Base-by-base conservation (phyloP, 225 moss, liverwort and hornwort species). In the Anthoceros angustus region DNA sequence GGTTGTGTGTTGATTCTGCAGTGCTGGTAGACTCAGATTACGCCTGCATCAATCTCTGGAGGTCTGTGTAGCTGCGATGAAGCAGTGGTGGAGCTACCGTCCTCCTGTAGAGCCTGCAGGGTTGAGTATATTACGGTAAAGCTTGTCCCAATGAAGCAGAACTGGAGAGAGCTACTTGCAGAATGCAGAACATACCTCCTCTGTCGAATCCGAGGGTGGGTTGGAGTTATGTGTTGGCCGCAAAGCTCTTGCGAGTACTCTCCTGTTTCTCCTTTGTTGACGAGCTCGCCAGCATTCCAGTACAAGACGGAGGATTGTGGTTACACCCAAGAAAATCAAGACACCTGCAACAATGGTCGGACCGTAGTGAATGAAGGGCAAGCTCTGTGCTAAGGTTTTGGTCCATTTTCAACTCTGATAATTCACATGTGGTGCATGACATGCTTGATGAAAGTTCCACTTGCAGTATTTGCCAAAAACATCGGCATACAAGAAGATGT, bases 241-340 rank as follows among this genome's bases (percentile, higher is more conserved):
- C 45, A 46, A 16, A 4, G 32, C 32, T 32, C 32, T 32, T 32
- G 32, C 32, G 2, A 32, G 32, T 32, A 32, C 32, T 4, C 32
- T 32, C 32, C 32, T 84, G 40, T 78, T 86, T 15, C 83, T 80
- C 71, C 69, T 77, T 73, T 87, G 76, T 23, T 63, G 70, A 64
- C 80, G 73, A 69, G 87, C 87, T 62, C 90, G 83, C 74, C 75
- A 68, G 68, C 86, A 94, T 66, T 94, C 90, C 62, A 94, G 72
- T 9, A 82, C 50, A 42, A 94, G 69, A 65, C 94, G 80, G 45
- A 85, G 83, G 61, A 83, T 87, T 23, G 90, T 90, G 42, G 90
- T 90, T 42, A 94, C 41, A 14, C 94, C 94, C 62, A 94, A 79
- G 14, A 94, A 90, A 61, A 94, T 87, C 78, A 94, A 85, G 16